Base-by-base conservation (phyloP, 2,329 filamentous ascomycete species). In the Fusarium pseudonygamai region DNA sequence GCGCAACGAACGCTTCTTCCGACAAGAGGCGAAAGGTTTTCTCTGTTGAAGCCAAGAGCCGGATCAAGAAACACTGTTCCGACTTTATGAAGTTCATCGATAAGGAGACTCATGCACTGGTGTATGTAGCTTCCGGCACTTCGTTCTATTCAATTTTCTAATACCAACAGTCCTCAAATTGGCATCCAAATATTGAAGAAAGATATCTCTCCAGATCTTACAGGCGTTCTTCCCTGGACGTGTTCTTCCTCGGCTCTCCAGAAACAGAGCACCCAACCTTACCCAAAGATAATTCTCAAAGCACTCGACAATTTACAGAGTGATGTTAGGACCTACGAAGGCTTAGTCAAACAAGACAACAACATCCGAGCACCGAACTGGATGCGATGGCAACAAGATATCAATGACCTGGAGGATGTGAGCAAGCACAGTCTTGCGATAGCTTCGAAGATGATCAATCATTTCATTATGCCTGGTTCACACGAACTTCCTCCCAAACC, bases 361-460 rank as follows among this genome's bases (percentile, higher is more conserved):
- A 63, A 72, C 3, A 74, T 79, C 36, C 72, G 72, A 20, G 75
- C 73, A 52, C 82, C 80, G 7, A 62, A 56, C 15, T 78, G 75
- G 69, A 74, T 79, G 67, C 78, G 75, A 7, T 84, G 82, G 82
- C 64, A 75, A 50, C 76, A 81, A 49, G 82, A 84, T n/a, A 76
- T 64, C 16, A 70, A 69, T 36, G 77, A 80, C 30, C 71, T 83
- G 32, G 61, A 69, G 24, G 71, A 77, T 6, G 68, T 83, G 55
- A 80, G 81, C 49, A 64, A 74, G 22, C 67, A 73, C 34, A 73
- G 78, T 20, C 65, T 79, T 60, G 59, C 58, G 4, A 75, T 79
- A 20, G 74, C 78, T 32, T 69, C 76, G 13, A 64, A 72, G 10
- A 71, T 68, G 8, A 64, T 79, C n/a, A 79, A 79, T 47, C 72